A percentile compares a stretch with the other conserved stretches of the same genome.
phyloP scores from a whole-genome alignment of 352 stramenopile species.

The Globisporangium middletonii region DNA sequence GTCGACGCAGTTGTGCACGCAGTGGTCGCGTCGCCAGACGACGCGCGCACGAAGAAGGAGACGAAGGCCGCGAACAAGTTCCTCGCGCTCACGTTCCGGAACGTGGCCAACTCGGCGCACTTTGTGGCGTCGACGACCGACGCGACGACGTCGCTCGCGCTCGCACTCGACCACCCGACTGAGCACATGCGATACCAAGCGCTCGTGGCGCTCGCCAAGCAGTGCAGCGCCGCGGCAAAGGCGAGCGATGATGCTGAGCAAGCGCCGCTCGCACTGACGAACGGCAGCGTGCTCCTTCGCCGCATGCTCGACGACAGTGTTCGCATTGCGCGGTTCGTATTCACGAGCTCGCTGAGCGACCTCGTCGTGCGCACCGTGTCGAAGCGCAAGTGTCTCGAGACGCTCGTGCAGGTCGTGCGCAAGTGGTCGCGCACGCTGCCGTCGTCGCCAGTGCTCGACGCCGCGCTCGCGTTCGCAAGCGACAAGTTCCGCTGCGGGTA shows the following conservation, averaged over 20 bases:
- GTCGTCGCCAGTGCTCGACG: conserved; percentile 24
- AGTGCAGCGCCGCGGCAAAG: conserved; percentile 15
- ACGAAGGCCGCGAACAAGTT: conserved; percentile 58
- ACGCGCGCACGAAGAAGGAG: conserved; percentile 29
- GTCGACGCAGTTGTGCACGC: conserved; percentile 37
- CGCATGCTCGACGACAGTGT: conserved; percentile 74
- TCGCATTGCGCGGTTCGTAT: conserved; percentile 55
- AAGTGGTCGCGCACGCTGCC: conserved; percentile 30
- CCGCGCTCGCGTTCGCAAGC: conserved; percentile 40
- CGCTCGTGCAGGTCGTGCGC: conserved; percentile 39
- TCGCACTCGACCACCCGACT: conserved; percentile 74
- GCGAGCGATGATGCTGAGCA: conserved; percentile 5
- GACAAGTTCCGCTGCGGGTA: conserved; percentile 39
- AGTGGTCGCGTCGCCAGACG: conserved; percentile 22
- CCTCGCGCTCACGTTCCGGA: conserved; percentile 56
- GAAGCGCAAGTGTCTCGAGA: conserved; percentile 46
- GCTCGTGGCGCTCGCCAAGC: conserved; percentile 55
- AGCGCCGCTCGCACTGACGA: conserved; percentile 30
- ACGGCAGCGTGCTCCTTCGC: conserved; percentile 51
- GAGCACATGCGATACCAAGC: conserved; percentile 73
- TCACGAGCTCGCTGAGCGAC: conserved; percentile 41
- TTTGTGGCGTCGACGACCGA: conserved; percentile 58
- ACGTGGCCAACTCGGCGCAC: conserved; percentile 69
- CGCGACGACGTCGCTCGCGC: conserved; percentile 65
- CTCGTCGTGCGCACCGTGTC: conserved; percentile 48